A percentile compares a stretch with the other conserved stretches of the same genome.
phyloP scores from a whole-genome alignment of 2,329 filamentous ascomycete genomes.

The Ophiostoma montium region DNA sequence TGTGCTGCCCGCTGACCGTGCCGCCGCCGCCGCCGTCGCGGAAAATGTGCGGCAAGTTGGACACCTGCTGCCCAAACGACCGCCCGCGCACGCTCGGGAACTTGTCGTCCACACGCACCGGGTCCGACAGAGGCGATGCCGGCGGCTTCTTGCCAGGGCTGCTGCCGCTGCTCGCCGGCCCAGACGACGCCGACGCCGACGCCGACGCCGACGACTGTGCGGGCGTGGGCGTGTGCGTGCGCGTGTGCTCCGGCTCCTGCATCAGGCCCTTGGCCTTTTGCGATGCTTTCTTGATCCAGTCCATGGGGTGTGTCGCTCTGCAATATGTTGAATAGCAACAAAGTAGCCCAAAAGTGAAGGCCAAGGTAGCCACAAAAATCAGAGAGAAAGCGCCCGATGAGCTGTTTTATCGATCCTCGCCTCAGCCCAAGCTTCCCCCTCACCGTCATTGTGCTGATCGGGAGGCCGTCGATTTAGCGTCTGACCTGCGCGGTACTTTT shows the following conservation, averaged over 20 bases:
- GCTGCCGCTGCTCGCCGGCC: no score
- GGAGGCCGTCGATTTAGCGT: no score
- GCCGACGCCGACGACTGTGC: neutral
- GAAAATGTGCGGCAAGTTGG: constrained; percentile 12
- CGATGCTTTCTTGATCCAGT: constrained; percentile 7
- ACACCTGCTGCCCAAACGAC: constrained; percentile 8
- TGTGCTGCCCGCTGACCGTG: constrained; percentile 8
- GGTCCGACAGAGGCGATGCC: neutral
- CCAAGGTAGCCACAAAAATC: no score
- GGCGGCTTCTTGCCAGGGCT: no score
- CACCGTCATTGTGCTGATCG: no score
- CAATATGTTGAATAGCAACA: neutral
- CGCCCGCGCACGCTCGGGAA: constrained; percentile 5
- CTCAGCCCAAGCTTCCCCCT: neutral
- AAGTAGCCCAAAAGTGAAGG: no score
- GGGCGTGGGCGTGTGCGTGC: neutral
- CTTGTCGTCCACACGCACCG: constrained; percentile 3
- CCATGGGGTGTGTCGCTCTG: constrained; percentile 1
- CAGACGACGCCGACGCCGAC: no score
- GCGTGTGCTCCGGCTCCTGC: constrained; percentile 2
- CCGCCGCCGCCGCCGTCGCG: constrained; percentile 14
- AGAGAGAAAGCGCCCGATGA: no score
- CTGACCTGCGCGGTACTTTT: no score
- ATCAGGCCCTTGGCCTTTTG: constrained; percentile 7
- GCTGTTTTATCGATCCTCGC: no score